These are phyloP conservation scores for Annulohypoxylon bovei DNA, from an alignment of 495 filamentous ascomycete genomes.

Conservation along the genomic window DNA sequence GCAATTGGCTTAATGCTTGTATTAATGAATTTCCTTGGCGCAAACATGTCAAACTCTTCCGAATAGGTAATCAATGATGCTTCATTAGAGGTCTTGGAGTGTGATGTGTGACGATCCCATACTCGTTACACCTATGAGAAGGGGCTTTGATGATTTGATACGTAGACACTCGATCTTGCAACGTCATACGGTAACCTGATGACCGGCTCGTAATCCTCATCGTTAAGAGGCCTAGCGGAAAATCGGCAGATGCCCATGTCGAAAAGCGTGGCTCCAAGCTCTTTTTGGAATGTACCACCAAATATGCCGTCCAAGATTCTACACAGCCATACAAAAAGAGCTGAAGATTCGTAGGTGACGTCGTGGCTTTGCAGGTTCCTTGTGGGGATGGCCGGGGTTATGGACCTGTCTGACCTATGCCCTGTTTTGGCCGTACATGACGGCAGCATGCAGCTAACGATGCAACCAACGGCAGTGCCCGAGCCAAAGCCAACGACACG, in stretches of 20 bases:
- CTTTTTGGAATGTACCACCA: conserved; percentile 9
- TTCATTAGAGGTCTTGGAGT: not conserved
- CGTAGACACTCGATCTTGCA: conserved; percentile 19
- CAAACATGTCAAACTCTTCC: conserved; percentile 11
- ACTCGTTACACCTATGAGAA: conserved; percentile 23
- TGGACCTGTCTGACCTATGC: conserved; percentile 27
- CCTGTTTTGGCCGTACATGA: conserved; percentile 42
- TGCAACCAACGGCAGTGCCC: conserved; percentile 20
- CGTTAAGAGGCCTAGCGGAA: conserved; percentile 13
- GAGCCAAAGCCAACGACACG: conserved; percentile 41
- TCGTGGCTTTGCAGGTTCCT: conserved; percentile 39
- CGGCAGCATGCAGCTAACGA: conserved; percentile 26
- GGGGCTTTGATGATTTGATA: conserved; percentile 11
- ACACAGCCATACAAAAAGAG: conserved; percentile 12
- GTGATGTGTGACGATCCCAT: conserved; percentile 31
- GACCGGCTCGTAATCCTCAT: conserved; percentile 16
- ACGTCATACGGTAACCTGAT: conserved; percentile 38
- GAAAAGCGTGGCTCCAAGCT: conserved; percentile 14
- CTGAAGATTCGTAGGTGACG: conserved; percentile 33
- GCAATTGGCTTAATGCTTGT: conserved; percentile 24
- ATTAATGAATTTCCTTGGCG: conserved; percentile 31
- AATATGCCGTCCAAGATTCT: not conserved
- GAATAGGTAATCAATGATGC: conserved; percentile 21
- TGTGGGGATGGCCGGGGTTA: conserved; percentile 29
- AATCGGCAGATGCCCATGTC: conserved; percentile 27